These are phyloP conservation scores for Trematosphaeria pertusa DNA, from an alignment of 2,329 filamentous ascomycete species.

Conservation along the genomic window DNA sequence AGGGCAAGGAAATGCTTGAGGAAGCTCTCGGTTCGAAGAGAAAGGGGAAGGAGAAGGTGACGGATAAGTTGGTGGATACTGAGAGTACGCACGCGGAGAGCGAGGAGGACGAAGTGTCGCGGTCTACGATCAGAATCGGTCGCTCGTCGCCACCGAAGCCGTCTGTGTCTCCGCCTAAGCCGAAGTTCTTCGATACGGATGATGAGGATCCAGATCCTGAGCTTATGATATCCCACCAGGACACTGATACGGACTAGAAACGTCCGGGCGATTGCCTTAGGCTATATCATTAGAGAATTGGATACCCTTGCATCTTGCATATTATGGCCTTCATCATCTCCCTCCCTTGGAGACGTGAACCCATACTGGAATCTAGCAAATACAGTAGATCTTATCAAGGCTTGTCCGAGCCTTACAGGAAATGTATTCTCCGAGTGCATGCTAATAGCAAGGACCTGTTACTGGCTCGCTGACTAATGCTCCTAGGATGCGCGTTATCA, in stretches of 20 bases:
- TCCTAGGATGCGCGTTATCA: no score
- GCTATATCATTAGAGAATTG: no score
- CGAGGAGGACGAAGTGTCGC: constrained; percentile 36
- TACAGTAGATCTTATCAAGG: no score
- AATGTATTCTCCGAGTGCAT: no score
- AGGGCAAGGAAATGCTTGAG: constrained; percentile 65
- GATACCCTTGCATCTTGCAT: no score
- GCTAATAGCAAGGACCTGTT: no score
- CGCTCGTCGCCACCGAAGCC: constrained; percentile 34
- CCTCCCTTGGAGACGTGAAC: no score
- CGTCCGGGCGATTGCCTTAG: no score
- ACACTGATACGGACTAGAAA: constrained; percentile 46
- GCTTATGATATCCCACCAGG: constrained; percentile 56
- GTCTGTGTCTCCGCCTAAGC: constrained; percentile 31
- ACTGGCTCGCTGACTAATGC: no score
- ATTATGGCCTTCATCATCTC: no score
- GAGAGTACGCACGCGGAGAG: constrained; percentile 13
- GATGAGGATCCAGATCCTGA: constrained; percentile 57
- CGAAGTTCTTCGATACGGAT: constrained; percentile 48
- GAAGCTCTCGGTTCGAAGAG: constrained; percentile 40
- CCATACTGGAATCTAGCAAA: no score
- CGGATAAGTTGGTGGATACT: constrained; percentile 24
- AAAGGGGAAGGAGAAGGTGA: constrained; percentile 38
- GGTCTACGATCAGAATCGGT: constrained; percentile 39
- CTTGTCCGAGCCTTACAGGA: no score